phyloP scores from a whole-genome alignment of 2,329 filamentous ascomycete species.

The Penicillium frequentans region DNA sequence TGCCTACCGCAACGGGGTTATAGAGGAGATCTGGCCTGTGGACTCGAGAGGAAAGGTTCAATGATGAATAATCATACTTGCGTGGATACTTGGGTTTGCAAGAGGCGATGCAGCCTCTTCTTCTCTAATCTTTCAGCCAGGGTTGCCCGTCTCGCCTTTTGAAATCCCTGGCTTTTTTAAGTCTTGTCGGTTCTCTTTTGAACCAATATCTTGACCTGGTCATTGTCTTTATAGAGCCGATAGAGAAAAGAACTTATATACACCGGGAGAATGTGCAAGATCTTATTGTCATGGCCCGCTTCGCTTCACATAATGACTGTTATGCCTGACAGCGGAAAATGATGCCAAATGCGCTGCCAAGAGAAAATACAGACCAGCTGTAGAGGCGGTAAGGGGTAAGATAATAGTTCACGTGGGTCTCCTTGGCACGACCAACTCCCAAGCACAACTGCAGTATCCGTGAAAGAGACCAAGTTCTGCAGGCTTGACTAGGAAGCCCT shows the following conservation, averaged over 20 bases:
- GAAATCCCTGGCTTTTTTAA: not conserved
- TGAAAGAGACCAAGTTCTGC: not conserved
- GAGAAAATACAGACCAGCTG: not conserved
- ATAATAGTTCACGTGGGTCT: not conserved
- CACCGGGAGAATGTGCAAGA: not conserved
- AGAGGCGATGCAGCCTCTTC: not conserved
- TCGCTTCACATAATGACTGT: no score
- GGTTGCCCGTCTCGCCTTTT: not conserved
- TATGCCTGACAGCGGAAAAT: no score
- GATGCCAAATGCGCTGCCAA: not conserved
- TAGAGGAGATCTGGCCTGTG: constrained; percentile 55
- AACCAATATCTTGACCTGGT: not conserved
- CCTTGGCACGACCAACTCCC: not conserved
- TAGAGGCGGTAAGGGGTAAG: not conserved
- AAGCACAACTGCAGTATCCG: not conserved
- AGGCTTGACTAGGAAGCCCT: not conserved
- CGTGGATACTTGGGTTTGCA: not conserved
- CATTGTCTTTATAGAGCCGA: not conserved
- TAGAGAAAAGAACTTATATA: not conserved
- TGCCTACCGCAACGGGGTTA: constrained; percentile 48
- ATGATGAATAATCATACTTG: constrained; percentile 19
- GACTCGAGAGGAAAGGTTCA: constrained; percentile 55
- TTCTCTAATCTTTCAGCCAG: not conserved
- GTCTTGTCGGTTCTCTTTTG: not conserved
- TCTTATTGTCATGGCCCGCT: no score